Evolutionary conservation across 2,329 filamentous ascomycete genomes (phyloP).

Genomic region (Arachnopeziza araneosa): DNA sequence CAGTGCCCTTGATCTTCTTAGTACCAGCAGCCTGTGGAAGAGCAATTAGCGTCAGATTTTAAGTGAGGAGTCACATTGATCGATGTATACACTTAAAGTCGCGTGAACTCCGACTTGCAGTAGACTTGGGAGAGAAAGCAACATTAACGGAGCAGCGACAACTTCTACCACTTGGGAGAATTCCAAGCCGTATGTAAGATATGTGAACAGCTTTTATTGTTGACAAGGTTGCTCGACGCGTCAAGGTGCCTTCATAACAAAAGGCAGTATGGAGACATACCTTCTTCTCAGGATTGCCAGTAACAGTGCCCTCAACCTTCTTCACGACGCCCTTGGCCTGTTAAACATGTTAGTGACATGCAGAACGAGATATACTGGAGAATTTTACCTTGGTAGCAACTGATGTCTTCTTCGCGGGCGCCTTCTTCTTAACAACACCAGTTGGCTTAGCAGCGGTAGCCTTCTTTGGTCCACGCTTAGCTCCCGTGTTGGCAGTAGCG

Average conservation of each 20-base stretch:
- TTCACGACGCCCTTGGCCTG: slow-evolving; percentile 30
- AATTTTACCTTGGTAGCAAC: slow-evolving; percentile 25
- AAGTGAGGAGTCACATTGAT: background rate
- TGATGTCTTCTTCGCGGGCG: slow-evolving; percentile 29
- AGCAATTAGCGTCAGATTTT: slow-evolving; percentile 6
- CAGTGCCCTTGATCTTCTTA: slow-evolving; percentile 34
- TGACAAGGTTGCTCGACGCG: slow-evolving; percentile 22
- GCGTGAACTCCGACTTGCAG: no score
- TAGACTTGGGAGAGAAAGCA: no score
- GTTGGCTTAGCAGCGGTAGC: slow-evolving; percentile 29
- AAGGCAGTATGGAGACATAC: slow-evolving; percentile 17
- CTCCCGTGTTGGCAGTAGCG: slow-evolving; percentile 26
- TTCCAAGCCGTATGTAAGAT: slow-evolving; percentile 4
- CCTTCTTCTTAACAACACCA: slow-evolving; percentile 28
- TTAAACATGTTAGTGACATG: slow-evolving; percentile 11
- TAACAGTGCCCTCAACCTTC: slow-evolving; percentile 28
- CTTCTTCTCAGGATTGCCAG: slow-evolving; percentile 34
- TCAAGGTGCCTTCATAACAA: slow-evolving; percentile 20
- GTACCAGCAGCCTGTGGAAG: slow-evolving; percentile 15
- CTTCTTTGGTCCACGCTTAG: slow-evolving; percentile 28
- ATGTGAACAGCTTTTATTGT: slow-evolving; percentile 10
- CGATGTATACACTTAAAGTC: background rate
- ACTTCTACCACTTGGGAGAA: slow-evolving; percentile 6
- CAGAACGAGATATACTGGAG: background rate
- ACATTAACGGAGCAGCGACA: background rate